These are phyloP conservation scores for Plasmodium billcollinsi DNA, from an alignment of 169 alveolate genomes.

Conservation along the genomic window DNA sequence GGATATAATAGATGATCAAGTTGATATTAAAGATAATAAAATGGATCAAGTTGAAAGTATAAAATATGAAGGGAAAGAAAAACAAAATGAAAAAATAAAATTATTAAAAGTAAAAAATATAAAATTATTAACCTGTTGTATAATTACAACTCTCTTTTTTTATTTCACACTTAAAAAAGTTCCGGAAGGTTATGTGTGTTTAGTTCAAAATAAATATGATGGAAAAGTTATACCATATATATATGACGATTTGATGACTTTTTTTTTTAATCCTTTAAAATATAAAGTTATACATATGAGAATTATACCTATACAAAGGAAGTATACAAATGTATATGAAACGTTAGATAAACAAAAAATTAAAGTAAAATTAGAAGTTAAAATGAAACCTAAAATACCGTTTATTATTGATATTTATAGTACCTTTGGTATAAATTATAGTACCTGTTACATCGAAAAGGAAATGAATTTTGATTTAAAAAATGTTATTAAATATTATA, in stretches of 20 bases:
- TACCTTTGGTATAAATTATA: constrained; percentile 80
- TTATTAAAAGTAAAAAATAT: constrained; percentile 14
- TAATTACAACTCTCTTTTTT: constrained; percentile 29
- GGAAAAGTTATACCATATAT: constrained; percentile 40
- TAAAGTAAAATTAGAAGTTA: constrained; percentile 47
- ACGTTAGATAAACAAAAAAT: constrained; percentile 61
- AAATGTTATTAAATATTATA: constrained; percentile 80
- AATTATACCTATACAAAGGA: constrained; percentile 47
- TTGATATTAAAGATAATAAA: background rate
- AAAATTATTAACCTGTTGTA: constrained; percentile 6
- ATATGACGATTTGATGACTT: constrained; percentile 67
- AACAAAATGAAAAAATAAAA: constrained; percentile 18
- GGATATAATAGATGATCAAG: background rate
- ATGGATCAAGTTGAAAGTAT: background rate
- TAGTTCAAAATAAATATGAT: constrained; percentile 48
- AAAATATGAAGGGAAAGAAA: background rate
- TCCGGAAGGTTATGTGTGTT: constrained; percentile 64
- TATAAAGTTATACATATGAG: constrained; percentile 43
- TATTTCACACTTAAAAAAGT: constrained; percentile 60
- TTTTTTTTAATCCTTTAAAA: constrained; percentile 52
- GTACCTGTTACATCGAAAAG: constrained; percentile 79
- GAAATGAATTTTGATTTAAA: constrained; percentile 83
- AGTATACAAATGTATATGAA: constrained; percentile 51
- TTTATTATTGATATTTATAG: constrained; percentile 82
- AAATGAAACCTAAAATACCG: constrained; percentile 80